These are phyloP conservation scores for Colletotrichum sansevieriae DNA, from an alignment of 2,329 filamentous ascomycete species.

Conservation along the genomic window DNA sequence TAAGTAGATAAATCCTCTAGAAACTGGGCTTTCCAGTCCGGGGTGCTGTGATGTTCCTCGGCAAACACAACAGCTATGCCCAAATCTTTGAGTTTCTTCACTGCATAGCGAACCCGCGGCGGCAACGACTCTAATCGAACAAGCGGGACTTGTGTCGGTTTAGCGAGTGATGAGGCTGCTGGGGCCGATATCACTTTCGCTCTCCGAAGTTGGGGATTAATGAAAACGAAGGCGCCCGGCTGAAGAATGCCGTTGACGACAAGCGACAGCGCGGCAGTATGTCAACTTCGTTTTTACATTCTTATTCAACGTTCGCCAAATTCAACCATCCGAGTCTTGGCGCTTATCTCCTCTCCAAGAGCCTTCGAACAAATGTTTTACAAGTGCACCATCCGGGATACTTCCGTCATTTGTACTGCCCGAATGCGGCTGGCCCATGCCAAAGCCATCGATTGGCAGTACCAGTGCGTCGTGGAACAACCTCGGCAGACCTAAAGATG, in stretches of 20 bases:
- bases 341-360: slow-evolving; percentile 14
- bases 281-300: too few relatives aligned
- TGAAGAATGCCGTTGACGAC: slow-evolving; percentile 21
- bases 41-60: too few relatives aligned
- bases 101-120: too few relatives aligned
- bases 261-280: not conserved
- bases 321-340: not conserved
- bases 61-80: too few relatives aligned
- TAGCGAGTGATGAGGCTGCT: too few relatives aligned
- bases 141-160: too few relatives aligned
- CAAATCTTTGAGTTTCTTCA: too few relatives aligned
- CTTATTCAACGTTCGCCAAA: not conserved
- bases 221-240: slow-evolving; percentile 29
- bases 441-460: slow-evolving; percentile 47
- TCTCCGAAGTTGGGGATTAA: not conserved
- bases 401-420: slow-evolving; percentile 47
- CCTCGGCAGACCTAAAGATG: slow-evolving; percentile 37
- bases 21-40: too few relatives aligned
- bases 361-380: slow-evolving; percentile 46
- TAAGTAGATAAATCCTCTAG: too few relatives aligned
- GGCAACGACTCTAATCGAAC: too few relatives aligned
- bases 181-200: too few relatives aligned
- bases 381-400: slow-evolving; percentile 45
- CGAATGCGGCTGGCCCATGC: slow-evolving; percentile 48
- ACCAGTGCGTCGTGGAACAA: slow-evolving; percentile 44